These are phyloP conservation scores for Ustilago xerochloae DNA, from an alignment of 1,284 basidiomycete genomes.

Conservation along the genomic window DNA sequence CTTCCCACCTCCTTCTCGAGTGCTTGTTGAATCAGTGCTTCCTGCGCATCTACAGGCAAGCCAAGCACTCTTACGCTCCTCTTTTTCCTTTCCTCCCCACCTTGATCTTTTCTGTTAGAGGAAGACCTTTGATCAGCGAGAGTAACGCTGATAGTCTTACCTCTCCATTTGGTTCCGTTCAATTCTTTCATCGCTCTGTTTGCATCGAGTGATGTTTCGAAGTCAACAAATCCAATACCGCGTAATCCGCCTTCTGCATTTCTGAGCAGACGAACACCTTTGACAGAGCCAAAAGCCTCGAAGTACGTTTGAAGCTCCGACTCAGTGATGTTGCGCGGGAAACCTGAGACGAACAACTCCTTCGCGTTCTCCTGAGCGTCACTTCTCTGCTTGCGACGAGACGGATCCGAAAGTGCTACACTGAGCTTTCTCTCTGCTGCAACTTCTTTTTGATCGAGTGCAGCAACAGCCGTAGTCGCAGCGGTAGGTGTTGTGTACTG, in stretches of 20 bases:
- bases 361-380: constrained; percentile 82
- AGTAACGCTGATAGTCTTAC: constrained; percentile 56
- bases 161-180: constrained; percentile 54
- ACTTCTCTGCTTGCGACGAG: constrained; percentile 84
- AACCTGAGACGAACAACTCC: constrained; percentile 85
- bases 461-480: constrained; percentile 80
- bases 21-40: constrained; percentile 65
- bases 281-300: constrained; percentile 78
- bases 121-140: constrained; percentile 37
- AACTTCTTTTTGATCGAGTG: constrained; percentile 80
- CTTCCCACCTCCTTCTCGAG: constrained; percentile 52
- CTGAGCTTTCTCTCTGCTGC: constrained; percentile 75
- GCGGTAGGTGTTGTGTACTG: constrained; percentile 86
- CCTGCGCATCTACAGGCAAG: constrained; percentile 62
- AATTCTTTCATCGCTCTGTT: constrained; percentile 59
- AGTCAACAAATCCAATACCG: constrained; percentile 95
- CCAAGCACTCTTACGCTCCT: constrained; percentile 50
- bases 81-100: constrained; percentile 16
- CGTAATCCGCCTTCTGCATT: constrained; percentile 79
- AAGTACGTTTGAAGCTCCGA: constrained; percentile 82
- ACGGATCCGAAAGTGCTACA: constrained; percentile 90
- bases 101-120: not conserved
- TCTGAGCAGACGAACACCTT: constrained; percentile 80
- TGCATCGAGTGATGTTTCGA: constrained; percentile 71
- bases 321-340: constrained; percentile 80